Base-by-base conservation (phyloP, 2,329 filamentous ascomycete species). In the Colletotrichum tanaceti region DNA sequence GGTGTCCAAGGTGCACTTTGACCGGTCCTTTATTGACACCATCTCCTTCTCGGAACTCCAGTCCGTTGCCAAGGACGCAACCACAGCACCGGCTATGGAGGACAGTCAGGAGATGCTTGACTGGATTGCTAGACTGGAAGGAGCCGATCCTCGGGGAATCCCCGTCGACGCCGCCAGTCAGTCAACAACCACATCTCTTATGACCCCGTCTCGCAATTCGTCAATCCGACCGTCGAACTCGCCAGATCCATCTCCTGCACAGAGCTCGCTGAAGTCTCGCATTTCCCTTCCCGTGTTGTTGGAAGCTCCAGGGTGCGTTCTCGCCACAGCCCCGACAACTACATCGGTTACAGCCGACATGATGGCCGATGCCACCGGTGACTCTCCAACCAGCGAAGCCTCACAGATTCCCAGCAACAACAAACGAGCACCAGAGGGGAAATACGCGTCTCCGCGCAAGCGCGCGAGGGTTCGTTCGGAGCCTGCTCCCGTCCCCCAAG, bases 1-100 rank as follows among this genome's bases (percentile, higher is more conserved):
- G 2, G 87, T 95, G 4, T 85, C 88, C 65, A 97, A 95, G 74
- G 84, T 97, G 11, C 93, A 97, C 73, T 87, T 85, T 69, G 93
- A 97, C 75, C 85, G 93, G 28, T 87, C 87, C 2, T 92, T 87
- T 75, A 81, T 84, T 24, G 92, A 97, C 66, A 85, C 89, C 0
- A 81, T 93, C 20, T 88, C 89, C 0, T 93, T 94, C 71, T 78
- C 85, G 0, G 89, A 93, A 61, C 81, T 97, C 3, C 91, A 94
- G 72, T 76, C 84, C 6, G 83, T 92, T 74, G 93, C 92, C 0
- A 77, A 82, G 38, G 80, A 86, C 38, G 88, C 90, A 20, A 84
- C 81, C 20, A 83, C 81, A 41, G 75, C 81, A 2, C 81, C 85
- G 0, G 77, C 77, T 1, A 78, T 85, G 16, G 85, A 87, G 7